Evolutionary conservation across 2,329 filamentous ascomycete genomes (phyloP), one percentile per base, ranked within the genome.

Genomic region (Chaetomium olivaceum): DNA sequence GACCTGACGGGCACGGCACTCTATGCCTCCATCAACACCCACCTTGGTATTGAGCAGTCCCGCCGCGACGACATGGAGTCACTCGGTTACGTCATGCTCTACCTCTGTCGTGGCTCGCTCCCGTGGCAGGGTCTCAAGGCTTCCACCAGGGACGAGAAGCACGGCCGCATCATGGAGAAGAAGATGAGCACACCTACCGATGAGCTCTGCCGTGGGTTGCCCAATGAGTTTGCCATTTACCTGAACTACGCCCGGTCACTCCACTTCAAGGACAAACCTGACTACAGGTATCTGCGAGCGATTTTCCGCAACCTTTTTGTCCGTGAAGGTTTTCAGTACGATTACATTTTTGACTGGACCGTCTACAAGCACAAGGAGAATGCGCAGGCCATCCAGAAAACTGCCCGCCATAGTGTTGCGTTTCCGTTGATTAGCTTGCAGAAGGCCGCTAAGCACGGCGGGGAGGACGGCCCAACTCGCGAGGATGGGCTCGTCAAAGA

Each of bases 331-430:
- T 99, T 98, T 89, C 95, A 98, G 83, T 98, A 99, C 80, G 95
- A 99, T 82, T 98, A 99, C 75, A 95, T 99, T 74, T 99, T 99
- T 76, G 95, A 99, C 83, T 99, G 95, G 95, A 99, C 95, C 67
- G 95, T 98, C 75, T 98, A 97, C 88, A 98, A 98, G 85, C 97
- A 98, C 85, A 93, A 97, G 87, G 97, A 97, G 89, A 98, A 97
- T 74, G 93, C 93, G 63, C 92, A 96, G 82, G 93, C 93, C 76
- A 96, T 96, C 78, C 91, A 92, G 12, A 36, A 36, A 36, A 36
- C 33, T 36, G 33, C 33, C 33, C 33, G 11, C 33, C 33, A 36
- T 11, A 36, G 33, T 36, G 33, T 36, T 36, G 33, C 33, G 33
- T 36, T 36, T 36, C 33, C 33, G 33, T 36, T 36, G 33, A 36